Percentiles rank a stretch among this genome's conserved stretches.
Evolutionary conservation across 2,329 filamentous ascomycete species (phyloP).

Genomic region (Fusarium floridanum): DNA sequence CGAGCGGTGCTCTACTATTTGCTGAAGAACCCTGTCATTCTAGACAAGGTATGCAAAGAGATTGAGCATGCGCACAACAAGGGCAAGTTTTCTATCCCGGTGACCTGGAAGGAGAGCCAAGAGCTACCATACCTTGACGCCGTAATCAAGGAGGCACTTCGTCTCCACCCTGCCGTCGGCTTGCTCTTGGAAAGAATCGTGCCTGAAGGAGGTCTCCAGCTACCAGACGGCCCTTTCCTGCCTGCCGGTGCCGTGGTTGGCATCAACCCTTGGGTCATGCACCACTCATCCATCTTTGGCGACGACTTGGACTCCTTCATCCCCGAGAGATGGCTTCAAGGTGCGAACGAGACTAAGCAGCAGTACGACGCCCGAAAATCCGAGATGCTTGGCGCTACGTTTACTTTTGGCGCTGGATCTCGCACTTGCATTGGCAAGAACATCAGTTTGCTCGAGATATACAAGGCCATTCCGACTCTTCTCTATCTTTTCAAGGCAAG

Average conservation of each 20-base stretch:
- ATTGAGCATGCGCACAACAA: neutral
- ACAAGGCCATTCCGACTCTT: neutral
- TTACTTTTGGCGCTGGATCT: neutral
- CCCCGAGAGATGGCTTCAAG: neutral
- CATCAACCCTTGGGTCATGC: neutral
- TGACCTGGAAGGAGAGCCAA: conserved; percentile 3
- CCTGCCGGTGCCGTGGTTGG: neutral
- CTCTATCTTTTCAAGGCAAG: neutral
- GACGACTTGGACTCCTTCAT: neutral
- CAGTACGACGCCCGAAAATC: neutral
- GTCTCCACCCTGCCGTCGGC: neutral
- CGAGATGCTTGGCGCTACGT: neutral
- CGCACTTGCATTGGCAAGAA: neutral
- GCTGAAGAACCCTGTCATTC: neutral
- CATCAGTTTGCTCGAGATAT: neutral
- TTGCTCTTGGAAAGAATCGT: neutral
- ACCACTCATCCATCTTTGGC: neutral
- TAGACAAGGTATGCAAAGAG: neutral
- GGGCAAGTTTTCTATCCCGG: neutral
- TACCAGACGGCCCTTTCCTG: neutral
- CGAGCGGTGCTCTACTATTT: neutral
- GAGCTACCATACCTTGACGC: neutral
- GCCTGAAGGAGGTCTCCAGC: neutral
- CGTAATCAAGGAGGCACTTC: neutral
- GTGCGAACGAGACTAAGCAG: neutral